These are phyloP conservation scores for Podospora bellae-mahoneyi DNA, from an alignment of 495 filamentous ascomycete genomes.

Conservation along the genomic window DNA sequence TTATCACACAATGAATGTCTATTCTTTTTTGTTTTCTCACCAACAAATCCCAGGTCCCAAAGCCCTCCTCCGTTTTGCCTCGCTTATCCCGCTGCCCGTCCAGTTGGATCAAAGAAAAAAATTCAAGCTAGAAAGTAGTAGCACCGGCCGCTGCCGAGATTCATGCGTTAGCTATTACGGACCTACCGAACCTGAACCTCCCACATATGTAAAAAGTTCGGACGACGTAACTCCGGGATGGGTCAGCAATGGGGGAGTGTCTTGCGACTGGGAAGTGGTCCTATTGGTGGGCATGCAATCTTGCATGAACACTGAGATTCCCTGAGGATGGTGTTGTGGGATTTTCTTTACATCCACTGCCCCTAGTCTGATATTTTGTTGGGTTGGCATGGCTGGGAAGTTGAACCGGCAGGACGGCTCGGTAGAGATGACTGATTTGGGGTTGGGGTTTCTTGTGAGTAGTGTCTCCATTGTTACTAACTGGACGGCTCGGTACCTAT, in stretches of 20 bases:
- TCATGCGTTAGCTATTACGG: background rate
- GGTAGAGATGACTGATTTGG: no score
- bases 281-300: background rate
- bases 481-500: no score
- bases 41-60: background rate
- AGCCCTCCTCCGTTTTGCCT: background rate
- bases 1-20: no score
- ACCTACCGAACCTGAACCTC: background rate
- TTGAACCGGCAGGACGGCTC: no score
- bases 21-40: background rate
- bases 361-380: background rate
- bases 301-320: background rate
- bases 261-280: background rate
- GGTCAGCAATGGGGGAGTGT: background rate
- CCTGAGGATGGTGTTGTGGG: background rate
- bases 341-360: background rate
- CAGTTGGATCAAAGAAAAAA: background rate
- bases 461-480: no score
- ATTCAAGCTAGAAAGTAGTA: no score
- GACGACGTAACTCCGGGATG: background rate
- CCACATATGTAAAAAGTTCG: background rate
- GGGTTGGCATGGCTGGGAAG: background rate
- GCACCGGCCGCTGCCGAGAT: background rate
- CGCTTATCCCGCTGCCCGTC: background rate
- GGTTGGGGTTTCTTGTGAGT: no score